These are phyloP conservation scores for Ogataea ganodermae DNA, from an alignment of 805 yeast genomes.

Conservation along the genomic window DNA sequence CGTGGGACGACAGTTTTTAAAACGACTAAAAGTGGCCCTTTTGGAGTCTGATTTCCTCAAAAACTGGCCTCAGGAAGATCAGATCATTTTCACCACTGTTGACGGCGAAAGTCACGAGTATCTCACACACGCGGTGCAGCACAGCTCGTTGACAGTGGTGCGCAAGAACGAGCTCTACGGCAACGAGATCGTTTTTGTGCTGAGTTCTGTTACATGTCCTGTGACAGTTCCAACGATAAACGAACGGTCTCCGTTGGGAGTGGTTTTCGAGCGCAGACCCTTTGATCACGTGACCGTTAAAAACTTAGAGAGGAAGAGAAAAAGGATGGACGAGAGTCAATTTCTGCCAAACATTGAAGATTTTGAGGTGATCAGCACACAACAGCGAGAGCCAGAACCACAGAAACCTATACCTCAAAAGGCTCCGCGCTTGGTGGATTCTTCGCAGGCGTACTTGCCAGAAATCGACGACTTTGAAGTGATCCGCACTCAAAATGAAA, in stretches of 20 bases:
- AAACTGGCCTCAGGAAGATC: slow-evolving; percentile 10
- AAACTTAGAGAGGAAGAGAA: background rate
- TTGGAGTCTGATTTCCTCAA: slow-evolving; percentile 6
- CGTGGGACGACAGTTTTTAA: background rate
- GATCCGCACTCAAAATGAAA: slow-evolving; percentile 5
- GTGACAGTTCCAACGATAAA: background rate
- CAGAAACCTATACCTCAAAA: background rate
- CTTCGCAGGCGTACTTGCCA: slow-evolving; percentile 14
- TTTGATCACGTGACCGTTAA: background rate
- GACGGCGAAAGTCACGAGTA: background rate
- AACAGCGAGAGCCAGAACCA: background rate
- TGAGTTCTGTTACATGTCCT: background rate
- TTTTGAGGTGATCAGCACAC: slow-evolving; percentile 11
- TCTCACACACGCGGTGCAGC: background rate
- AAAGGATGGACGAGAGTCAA: background rate
- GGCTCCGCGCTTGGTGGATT: slow-evolving; percentile 1
- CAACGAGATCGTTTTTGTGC: slow-evolving; percentile 2
- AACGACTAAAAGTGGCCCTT: background rate
- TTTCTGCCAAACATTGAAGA: slow-evolving; percentile 11
- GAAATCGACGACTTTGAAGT: slow-evolving; percentile 20
- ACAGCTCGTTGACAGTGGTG: background rate
- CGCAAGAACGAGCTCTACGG: background rate
- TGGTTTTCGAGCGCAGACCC: background rate
- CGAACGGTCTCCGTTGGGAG: background rate
- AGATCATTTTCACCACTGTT: background rate